Evolutionary conservation across 192 early-diverging fungal species (phyloP), one percentile per base, ranked within the genome.

Genomic region (Dispira parvispora): DNA sequence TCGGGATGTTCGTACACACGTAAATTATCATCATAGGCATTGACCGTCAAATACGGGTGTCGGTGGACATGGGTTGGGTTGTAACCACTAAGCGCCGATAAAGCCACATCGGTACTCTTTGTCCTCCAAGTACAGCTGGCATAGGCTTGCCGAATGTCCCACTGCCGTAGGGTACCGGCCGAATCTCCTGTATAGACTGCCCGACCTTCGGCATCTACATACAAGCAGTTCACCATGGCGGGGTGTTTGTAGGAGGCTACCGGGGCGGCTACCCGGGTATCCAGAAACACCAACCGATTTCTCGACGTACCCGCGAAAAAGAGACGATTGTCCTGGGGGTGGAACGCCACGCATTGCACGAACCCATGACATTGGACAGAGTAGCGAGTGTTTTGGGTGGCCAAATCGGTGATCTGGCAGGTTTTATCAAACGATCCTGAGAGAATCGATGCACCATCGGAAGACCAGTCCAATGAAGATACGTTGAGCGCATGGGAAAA

Each of bases 281-380:
- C 90, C 8, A 76, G 68, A 70, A 92, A 75, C 23, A 76, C 76
- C 8, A 92, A 68, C 0, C 77, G 56, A 55, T 89, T 89, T 11
- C 88, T 75, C 8, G 87, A 85, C 23, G 90, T 88, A 16, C 90
- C 90, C 62, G 68, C 78, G 64, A 84, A 87, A 65, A 90, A 92
- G 13, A 90, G 68, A 63, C 78, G 70, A 20, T 81, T 74, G 75
- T 91, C 87, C 87, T 72, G 67, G 14, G 81, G 84, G 67, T 84
- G 78, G 68, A 84, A 90, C 60, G 74, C 73, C 3, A 92, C 86
- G 69, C 86, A 91, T 63, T 90, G 88, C 16, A 92, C 87, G 79
- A 91, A 91, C 0, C 90, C 90, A 43, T 91, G 84, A 21, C 66
- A 78, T 27, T 86, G 82, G 62, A 76, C 87, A 9, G 77, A 81